These are phyloP conservation scores for Claviceps maximensis DNA, from an alignment of 2,329 filamentous ascomycete species.

Conservation along the genomic window DNA sequence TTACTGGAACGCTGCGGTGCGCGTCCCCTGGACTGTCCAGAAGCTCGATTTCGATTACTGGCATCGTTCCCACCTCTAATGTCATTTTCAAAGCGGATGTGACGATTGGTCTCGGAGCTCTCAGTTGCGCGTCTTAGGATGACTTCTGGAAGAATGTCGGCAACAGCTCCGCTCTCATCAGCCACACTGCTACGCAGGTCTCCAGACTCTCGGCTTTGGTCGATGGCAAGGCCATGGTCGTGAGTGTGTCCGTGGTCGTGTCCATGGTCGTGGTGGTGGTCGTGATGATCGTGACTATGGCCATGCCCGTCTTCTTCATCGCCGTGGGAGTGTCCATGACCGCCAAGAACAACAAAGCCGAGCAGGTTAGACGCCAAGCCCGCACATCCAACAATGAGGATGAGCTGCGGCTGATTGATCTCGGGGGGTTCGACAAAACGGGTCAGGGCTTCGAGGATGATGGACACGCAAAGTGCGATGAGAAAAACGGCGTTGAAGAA, in stretches of 20 bases:
- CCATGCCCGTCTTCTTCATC: constrained; percentile 40
- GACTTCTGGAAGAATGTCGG: constrained; percentile 50
- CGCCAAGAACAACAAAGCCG: constrained; percentile 82
- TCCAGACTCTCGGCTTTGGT: constrained; percentile 36
- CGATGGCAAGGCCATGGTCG: constrained; percentile 27
- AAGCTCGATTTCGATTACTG: constrained; percentile 17
- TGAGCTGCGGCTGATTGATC: constrained; percentile 72
- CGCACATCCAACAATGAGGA: constrained; percentile 77
- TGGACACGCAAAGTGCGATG: constrained; percentile 89
- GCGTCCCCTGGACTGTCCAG: constrained; percentile 24
- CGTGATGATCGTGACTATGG: constrained; percentile 31
- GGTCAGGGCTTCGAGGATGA: constrained; percentile 88
- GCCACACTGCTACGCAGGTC: constrained; percentile 28
- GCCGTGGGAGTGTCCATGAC: constrained; percentile 76
- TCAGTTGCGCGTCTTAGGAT: constrained; percentile 36
- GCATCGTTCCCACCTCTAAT: constrained; percentile 14
- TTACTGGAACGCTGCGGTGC: constrained; percentile 32
- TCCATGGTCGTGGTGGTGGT: constrained; percentile 28
- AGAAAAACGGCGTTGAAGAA: constrained; percentile 97
- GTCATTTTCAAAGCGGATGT: constrained; percentile 26
- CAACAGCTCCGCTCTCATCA: constrained; percentile 45
- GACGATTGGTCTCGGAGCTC: constrained; percentile 23
- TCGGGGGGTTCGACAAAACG: constrained; percentile 84
- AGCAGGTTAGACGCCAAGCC: constrained; percentile 81
- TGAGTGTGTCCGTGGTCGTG: constrained; percentile 27